These are phyloP conservation scores for Cokeromyces recurvatus DNA, from an alignment of 371 early-diverging fungal genomes.

Conservation along the genomic window DNA sequence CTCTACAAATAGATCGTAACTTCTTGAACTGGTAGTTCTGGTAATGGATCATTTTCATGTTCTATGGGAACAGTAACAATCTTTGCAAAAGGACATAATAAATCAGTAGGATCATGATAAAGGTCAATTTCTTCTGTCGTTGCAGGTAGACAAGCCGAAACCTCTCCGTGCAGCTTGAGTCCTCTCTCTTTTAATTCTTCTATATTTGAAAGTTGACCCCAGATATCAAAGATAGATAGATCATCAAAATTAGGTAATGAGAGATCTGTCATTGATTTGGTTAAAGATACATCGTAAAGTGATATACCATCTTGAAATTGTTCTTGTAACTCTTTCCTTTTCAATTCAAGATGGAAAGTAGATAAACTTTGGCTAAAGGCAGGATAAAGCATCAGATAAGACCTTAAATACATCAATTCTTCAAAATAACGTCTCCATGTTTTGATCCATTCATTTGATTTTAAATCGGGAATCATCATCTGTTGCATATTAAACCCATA, in stretches of 20 bases:
- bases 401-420: conserved; percentile 57
- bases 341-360: conserved; percentile 48
- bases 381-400: conserved; percentile 61
- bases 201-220: conserved; percentile 35
- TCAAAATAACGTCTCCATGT: conserved; percentile 64
- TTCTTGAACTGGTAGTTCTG: conserved; percentile 25
- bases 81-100: conserved; percentile 39
- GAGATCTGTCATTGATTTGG: conserved; percentile 32
- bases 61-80: conserved; percentile 27
- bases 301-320: conserved; percentile 6
- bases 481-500: conserved; percentile 31
- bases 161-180: conserved; percentile 34
- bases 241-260: conserved; percentile 35
- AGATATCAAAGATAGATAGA: conserved; percentile 48
- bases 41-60: conserved; percentile 26
- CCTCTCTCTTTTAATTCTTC: conserved; percentile 40
- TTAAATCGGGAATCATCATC: conserved; percentile 1
- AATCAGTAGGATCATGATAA: conserved; percentile 38
- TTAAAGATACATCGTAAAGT: conserved; percentile 47
- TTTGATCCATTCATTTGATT: conserved; percentile 52
- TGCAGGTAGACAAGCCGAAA: conserved; percentile 44
- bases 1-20: conserved; percentile 23
- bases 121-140: conserved; percentile 3
- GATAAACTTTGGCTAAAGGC: conserved; percentile 41
- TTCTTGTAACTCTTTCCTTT: conserved; percentile 16